These are phyloP conservation scores for Malassezia arunalokei DNA, from an alignment of 1,284 basidiomycete species.

Conservation along the genomic window DNA sequence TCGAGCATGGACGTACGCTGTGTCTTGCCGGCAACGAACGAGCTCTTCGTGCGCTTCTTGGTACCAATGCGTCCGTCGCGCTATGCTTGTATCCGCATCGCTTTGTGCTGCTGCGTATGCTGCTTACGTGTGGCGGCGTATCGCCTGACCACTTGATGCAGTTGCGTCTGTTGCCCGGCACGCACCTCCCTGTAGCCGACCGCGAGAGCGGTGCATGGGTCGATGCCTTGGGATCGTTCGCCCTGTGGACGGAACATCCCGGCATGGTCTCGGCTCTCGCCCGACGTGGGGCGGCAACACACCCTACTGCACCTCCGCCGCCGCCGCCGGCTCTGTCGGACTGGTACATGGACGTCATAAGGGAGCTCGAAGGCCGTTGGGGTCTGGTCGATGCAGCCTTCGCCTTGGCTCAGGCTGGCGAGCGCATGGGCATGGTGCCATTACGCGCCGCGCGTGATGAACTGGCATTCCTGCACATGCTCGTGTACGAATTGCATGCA, in stretches of 20 bases:
- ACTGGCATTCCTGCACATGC: slow-evolving; percentile 8
- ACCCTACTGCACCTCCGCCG: neutral
- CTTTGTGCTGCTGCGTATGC: slow-evolving; percentile 10
- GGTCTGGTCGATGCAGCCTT: slow-evolving; percentile 11
- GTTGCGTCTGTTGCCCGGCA: slow-evolving; percentile 14
- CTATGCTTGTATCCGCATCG: slow-evolving; percentile 13
- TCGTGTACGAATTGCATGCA: neutral
- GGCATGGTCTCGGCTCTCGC: neutral
- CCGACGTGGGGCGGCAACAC: neutral
- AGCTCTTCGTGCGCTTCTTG: slow-evolving; percentile 11
- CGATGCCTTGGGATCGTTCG: slow-evolving; percentile 6
- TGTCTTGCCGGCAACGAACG: slow-evolving; percentile 12
- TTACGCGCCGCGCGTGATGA: slow-evolving; percentile 5
- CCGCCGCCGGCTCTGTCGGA: slow-evolving; percentile 9
- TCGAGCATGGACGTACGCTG: slow-evolving; percentile 7
- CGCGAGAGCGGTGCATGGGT: slow-evolving; percentile 16
- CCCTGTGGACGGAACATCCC: slow-evolving; percentile 14
- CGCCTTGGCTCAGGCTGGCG: slow-evolving; percentile 6
- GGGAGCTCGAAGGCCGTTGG: slow-evolving; percentile 2
- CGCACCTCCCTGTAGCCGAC: slow-evolving; percentile 12
- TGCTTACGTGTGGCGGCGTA: slow-evolving; percentile 12
- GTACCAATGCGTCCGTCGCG: slow-evolving; percentile 9
- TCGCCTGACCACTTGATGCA: neutral
- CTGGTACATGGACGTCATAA: slow-evolving; percentile 10
- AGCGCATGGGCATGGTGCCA: slow-evolving; percentile 10